phyloP scores from a whole-genome alignment of 495 filamentous ascomycete species.

The Tricharina praecox region DNA sequence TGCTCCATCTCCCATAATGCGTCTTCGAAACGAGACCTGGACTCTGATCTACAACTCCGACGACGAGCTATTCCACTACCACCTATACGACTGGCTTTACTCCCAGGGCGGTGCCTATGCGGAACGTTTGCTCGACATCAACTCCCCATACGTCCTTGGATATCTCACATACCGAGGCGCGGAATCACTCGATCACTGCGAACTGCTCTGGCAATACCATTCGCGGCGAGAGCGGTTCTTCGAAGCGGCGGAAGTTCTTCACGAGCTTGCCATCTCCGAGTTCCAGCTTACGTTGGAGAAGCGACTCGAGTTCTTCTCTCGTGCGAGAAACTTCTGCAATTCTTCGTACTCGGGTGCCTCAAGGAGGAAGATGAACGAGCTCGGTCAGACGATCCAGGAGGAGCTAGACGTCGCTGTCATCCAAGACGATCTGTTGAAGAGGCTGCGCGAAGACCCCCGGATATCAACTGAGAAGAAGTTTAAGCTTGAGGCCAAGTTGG shows the following conservation, averaged over 20 bases:
- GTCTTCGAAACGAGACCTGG: slow-evolving; percentile 72
- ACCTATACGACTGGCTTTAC: slow-evolving; percentile 95
- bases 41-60: slow-evolving; percentile 63
- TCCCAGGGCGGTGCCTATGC: slow-evolving; percentile 46
- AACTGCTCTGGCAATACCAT: slow-evolving; percentile 86
- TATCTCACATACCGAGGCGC: slow-evolving; percentile 61
- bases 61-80: slow-evolving; percentile 85
- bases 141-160: slow-evolving; percentile 68
- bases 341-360: slow-evolving; percentile 18
- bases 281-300: slow-evolving; percentile 58
- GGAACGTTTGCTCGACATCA: slow-evolving; percentile 65
- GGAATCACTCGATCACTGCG: slow-evolving; percentile 55
- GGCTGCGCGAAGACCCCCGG: slow-evolving; percentile 54
- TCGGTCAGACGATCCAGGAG: slow-evolving; percentile 67
- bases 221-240: slow-evolving; percentile 61
- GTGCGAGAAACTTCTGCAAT: slow-evolving; percentile 43
- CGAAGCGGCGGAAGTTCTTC: slow-evolving; percentile 71
- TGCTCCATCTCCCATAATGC: slow-evolving; percentile 51
- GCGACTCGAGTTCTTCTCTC: slow-evolving; percentile 74
- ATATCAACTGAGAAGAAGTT: slow-evolving; percentile 41
- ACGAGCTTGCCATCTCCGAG: slow-evolving; percentile 61
- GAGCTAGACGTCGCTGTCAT: slow-evolving; percentile 86
- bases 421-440: slow-evolving; percentile 77
- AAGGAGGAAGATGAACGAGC: slow-evolving; percentile 28
- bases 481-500: slow-evolving; percentile 46